A percentile compares a stretch with the other conserved stretches of the same genome.
phyloP scores from a whole-genome alignment of 192 early-diverging fungal genomes.

The Backusella sp. region DNA sequence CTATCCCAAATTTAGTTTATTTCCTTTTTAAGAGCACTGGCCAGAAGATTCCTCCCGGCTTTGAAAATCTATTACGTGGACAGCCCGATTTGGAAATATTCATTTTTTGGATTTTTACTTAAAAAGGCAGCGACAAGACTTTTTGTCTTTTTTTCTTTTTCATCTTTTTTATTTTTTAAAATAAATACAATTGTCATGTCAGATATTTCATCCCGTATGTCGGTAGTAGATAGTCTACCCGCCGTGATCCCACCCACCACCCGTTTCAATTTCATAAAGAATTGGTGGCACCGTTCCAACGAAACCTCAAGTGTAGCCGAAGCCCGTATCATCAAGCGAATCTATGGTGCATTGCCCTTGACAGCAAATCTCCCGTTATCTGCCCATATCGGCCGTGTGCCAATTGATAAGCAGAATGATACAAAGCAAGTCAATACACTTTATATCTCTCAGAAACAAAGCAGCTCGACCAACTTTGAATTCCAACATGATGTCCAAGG shows the following conservation, averaged over 20 bases:
- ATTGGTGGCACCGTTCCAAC: conserved; percentile 41
- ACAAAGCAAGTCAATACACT: conserved; percentile 2
- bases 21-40: no score
- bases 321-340: conserved; percentile 51
- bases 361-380: background rate
- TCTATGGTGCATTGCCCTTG: conserved; percentile 25
- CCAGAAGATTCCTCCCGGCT: no score
- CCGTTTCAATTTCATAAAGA: conserved; percentile 30
- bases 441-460: conserved; percentile 10
- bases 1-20: no score
- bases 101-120: background rate
- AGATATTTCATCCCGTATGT: conserved; percentile 1
- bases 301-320: conserved; percentile 50
- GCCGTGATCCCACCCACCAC: conserved; percentile 35
- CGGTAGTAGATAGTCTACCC: conserved; percentile 6
- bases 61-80: no score
- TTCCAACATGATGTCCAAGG: background rate
- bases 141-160: background rate
- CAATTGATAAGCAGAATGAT: background rate
- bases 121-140: background rate
- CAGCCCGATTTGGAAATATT: background rate
- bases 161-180: no score
- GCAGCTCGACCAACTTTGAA: background rate
- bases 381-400: background rate
- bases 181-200: background rate